Evolutionary conservation across 1,284 basidiomycete genomes (phyloP).

Genomic region (Rhodotorula sp.): DNA sequence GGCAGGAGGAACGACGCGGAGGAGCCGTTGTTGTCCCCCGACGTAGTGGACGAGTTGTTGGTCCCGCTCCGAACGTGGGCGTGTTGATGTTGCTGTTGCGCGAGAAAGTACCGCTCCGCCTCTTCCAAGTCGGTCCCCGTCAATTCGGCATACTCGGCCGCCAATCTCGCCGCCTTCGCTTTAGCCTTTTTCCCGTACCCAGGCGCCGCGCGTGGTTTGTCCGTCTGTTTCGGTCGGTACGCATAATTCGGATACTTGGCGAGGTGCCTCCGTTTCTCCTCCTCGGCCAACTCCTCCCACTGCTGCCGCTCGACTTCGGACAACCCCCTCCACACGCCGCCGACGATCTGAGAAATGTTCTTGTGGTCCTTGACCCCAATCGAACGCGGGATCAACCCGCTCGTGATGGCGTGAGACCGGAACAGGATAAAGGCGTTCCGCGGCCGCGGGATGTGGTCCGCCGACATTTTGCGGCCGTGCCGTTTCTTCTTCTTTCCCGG

Average conservation of each 20-base stretch:
- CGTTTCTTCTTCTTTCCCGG: slow-evolving; percentile 15
- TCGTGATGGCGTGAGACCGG: slow-evolving; percentile 76
- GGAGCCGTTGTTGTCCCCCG: not conserved
- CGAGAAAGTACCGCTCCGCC: no score
- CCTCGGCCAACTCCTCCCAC: slow-evolving; percentile 33
- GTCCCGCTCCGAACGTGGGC: not conserved
- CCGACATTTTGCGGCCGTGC: slow-evolving; percentile 19
- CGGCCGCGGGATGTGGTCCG: slow-evolving; percentile 77
- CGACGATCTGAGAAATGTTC: slow-evolving; percentile 29
- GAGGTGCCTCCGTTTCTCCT: slow-evolving; percentile 29
- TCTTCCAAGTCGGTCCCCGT: no score
- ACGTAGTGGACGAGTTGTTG: not conserved
- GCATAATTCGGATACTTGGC: slow-evolving; percentile 26
- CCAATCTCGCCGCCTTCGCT: slow-evolving; percentile 1
- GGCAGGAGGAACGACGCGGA: not conserved
- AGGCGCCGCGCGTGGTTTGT: not conserved
- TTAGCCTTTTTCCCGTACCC: slow-evolving; percentile 9
- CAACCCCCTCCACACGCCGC: slow-evolving; percentile 26
- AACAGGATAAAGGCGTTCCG: slow-evolving; percentile 93
- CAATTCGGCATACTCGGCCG: not conserved
- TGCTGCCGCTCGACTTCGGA: slow-evolving; percentile 7
- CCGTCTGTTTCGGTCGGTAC: slow-evolving; percentile 18
- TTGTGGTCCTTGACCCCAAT: slow-evolving; percentile 54
- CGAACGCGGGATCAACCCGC: slow-evolving; percentile 70
- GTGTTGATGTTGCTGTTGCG: no score